Base-by-base conservation (phyloP, 1,139 yeast species). In the Debaryomycetaceae sp. region DNA sequence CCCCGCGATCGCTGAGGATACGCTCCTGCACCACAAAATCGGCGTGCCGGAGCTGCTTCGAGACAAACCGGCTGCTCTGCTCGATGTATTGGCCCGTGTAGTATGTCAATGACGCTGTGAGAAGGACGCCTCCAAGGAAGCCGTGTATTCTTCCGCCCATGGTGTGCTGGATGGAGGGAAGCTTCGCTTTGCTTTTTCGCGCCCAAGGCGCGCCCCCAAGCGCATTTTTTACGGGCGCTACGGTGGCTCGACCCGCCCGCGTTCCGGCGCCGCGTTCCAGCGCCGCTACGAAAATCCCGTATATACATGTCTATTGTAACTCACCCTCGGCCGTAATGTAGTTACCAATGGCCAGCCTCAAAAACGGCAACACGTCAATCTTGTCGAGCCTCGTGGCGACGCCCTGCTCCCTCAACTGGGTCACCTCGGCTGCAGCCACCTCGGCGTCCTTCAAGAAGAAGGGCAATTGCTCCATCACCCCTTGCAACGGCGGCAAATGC, bases 71-170 rank as follows among this genome's bases (percentile, higher is more conserved):
- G 36, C 70, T 72, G 48, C 74, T 75, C 28, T 55, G 57, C 31
- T 66, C 66, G 43, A 83, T 66, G 46, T 78, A 75, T 36, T 65
- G 65, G 1, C 78, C 78, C 0, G 89, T 79, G 39, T 75, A 69
- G 50, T 82, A 82, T 2, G 83, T 73, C 15, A 78, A 51, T 2
- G 84, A 70, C 1, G 85, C 70, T 5, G 89, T 75, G 30, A 81
- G 62, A 19, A 81, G 62, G 3, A 78, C 78, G 21, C 94, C 86
- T 41, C 64, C 81, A 23, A 83, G 57, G 42, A 83, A 77, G 2
- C 93, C 91, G 42, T 76, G 78, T 37, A 78, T 66, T 56, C 86
- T 71, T 9, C 28, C 28, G 10, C 28, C 28, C 28, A 27, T 27
- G 7, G 26, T 17, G 9, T 4, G 27, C 6, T 23, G 25, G 25